Evolutionary conservation across 2,329 filamentous ascomycete species (phyloP).

Genomic region (Sclerotinia sclerotiorum): DNA sequence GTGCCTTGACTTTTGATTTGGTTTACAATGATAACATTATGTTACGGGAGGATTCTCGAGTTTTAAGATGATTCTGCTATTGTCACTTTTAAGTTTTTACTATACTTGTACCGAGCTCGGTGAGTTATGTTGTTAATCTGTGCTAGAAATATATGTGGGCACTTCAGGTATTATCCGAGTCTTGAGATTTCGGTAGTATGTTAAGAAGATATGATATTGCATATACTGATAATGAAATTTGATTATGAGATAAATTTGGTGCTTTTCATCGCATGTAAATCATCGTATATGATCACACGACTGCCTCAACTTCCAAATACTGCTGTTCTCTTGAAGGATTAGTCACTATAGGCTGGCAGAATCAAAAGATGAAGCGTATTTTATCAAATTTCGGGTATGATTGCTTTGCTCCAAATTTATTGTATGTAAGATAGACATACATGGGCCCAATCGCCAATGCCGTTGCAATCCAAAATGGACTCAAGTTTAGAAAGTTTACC

Average conservation of each 20-base stretch:
- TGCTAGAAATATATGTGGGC: too few species aligned
- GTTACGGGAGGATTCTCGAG: too few species aligned
- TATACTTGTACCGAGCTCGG: neutral
- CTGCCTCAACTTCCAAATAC: too few species aligned
- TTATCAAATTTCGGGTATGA: neutral
- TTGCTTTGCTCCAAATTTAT: neutral
- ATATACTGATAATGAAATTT: neutral
- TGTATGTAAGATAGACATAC: too few species aligned
- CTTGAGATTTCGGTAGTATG: neutral
- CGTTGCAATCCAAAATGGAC: neutral
- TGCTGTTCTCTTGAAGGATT: neutral
- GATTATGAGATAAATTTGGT: fast-evolving
- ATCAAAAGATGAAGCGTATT: neutral
- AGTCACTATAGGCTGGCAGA: neutral
- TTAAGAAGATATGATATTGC: neutral
- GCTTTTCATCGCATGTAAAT: neutral
- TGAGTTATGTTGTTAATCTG: too few species aligned
- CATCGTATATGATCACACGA: neutral
- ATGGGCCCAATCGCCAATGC: too few species aligned
- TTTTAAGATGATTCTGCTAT: too few species aligned
- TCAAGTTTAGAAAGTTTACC: neutral
- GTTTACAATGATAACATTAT: too few species aligned
- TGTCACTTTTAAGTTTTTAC: too few species aligned
- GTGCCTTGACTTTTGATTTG: too few species aligned
- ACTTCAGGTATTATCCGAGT: neutral